These are phyloP conservation scores for Macrolepiota albuminosa DNA, from an alignment of 768 basidiomycete species.

Conservation along the genomic window DNA sequence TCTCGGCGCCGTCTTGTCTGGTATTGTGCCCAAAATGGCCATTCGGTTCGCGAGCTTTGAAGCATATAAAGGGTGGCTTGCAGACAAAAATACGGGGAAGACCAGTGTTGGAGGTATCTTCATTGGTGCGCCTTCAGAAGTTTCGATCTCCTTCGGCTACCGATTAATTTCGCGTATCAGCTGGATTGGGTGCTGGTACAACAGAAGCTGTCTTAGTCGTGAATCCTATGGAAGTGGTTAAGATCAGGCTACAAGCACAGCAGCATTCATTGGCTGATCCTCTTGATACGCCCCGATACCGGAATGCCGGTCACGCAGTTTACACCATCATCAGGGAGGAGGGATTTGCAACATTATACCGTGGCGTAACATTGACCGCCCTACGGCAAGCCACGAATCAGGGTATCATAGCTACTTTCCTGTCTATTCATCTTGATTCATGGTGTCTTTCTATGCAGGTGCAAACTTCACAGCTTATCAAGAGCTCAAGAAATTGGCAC, in stretches of 20 bases:
- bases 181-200: slow-evolving; percentile 92
- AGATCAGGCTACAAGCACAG: slow-evolving; percentile 97
- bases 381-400: slow-evolving; percentile 97
- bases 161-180: slow-evolving; percentile 31
- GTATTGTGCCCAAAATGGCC: slow-evolving; percentile 99
- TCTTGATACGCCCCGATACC: slow-evolving; percentile 86
- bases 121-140: slow-evolving; percentile 53
- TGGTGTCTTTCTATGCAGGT: slow-evolving; percentile 33
- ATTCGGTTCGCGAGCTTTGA: slow-evolving; percentile 99
- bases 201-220: slow-evolving; percentile 94
- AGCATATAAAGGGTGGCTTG: slow-evolving; percentile 82
- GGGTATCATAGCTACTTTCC: slow-evolving; percentile 37
- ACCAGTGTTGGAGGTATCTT: slow-evolving; percentile 81
- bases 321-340: slow-evolving; percentile 94
- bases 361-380: slow-evolving; percentile 92
- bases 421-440: background rate
- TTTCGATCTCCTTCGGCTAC: background rate
- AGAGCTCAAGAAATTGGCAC: slow-evolving; percentile 85
- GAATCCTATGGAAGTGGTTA: slow-evolving; percentile 99
- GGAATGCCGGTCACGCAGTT: slow-evolving; percentile 95
- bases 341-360: slow-evolving; percentile 78
- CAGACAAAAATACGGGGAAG: slow-evolving; percentile 72
- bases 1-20: slow-evolving; percentile 91
- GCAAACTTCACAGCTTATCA: slow-evolving; percentile 99
- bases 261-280: slow-evolving; percentile 97